These are phyloP conservation scores for Termitomyces sp. DNA, from an alignment of 768 basidiomycete species.

Conservation along the genomic window DNA sequence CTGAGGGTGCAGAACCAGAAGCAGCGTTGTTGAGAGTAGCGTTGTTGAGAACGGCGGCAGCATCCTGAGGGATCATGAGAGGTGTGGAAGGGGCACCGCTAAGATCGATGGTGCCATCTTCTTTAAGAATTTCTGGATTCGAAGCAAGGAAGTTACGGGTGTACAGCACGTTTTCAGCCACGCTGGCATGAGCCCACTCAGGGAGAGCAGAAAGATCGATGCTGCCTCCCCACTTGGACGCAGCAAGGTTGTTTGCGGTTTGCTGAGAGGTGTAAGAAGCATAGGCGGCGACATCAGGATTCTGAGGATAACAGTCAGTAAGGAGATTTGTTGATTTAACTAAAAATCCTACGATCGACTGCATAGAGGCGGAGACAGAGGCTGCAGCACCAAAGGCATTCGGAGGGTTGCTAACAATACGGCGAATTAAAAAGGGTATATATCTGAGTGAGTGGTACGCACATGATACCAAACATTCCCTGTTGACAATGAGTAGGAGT, in stretches of 20 bases:
- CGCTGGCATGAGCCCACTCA: slow-evolving; percentile 42
- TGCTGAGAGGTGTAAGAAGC: slow-evolving; percentile 43
- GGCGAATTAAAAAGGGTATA: not conserved
- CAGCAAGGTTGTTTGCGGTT: slow-evolving; percentile 45
- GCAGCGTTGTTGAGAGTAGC: slow-evolving; percentile 37
- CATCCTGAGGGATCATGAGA: slow-evolving; percentile 58
- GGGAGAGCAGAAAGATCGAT: slow-evolving; percentile 57
- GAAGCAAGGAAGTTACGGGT: slow-evolving; percentile 41
- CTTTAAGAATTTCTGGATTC: slow-evolving; percentile 48
- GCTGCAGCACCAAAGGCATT: slow-evolving; percentile 40
- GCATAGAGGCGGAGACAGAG: slow-evolving; percentile 54
- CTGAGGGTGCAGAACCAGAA: slow-evolving; percentile 16
- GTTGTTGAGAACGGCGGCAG: slow-evolving; percentile 40
- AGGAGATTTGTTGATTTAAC: not conserved
- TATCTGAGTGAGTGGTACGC: slow-evolving; percentile 10
- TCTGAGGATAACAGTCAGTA: slow-evolving; percentile 27
- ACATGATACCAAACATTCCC: slow-evolving; percentile 86
- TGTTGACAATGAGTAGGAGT: slow-evolving; percentile 70
- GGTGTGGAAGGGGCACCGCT: slow-evolving; percentile 38
- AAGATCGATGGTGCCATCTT: slow-evolving; percentile 51
- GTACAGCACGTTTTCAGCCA: slow-evolving; percentile 58
- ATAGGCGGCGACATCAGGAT: slow-evolving; percentile 56
- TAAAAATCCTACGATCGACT: slow-evolving; percentile 34
- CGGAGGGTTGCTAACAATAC: slow-evolving; percentile 46
- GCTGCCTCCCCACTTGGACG: slow-evolving; percentile 58